Evolutionary conservation across 108 stramenopile species (phyloP), one percentile per base, ranked within the genome.

Genomic region (Nannochloropsis gaditana): DNA sequence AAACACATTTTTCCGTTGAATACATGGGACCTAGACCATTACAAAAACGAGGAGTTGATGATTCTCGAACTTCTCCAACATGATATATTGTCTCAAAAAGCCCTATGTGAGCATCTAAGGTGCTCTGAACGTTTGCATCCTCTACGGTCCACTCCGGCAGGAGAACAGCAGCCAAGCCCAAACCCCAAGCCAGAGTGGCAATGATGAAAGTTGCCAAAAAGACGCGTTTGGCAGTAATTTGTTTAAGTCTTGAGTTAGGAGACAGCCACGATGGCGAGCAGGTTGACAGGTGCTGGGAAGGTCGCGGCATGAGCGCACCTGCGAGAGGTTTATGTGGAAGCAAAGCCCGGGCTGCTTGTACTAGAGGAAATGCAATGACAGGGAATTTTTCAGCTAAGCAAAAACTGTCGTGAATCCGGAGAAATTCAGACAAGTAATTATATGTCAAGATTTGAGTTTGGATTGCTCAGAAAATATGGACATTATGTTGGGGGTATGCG

Each of bases 1-100:
- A n/a, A n/a, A 73, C 59, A n/a, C 59, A 73, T 6, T 73, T 73
- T 73, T 73, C 59, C 59, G 59, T 73, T n/a, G 59, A 73, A 73
- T 73, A 73, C 15, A 73, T 73, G 4, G 59, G 59, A 73, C 59
- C 59, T n/a, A 73, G 8, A 73, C 59, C 59, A 73, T 73, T 73
- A n/a, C 59, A 73, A n/a, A 73, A 73, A 2, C 59, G 59, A 73
- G n/a, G 59, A n/a, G 59, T 73, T 15, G 59, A 73, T 15, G 59
- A 73, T n/a, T 73, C 59, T n/a, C 59, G 59, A n/a, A 73, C 59
- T 73, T 73, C 59, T 6, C 59, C 59, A n/a, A 73, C 59, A n/a
- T 73, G 59, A n/a, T 73, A 73, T 15, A 73, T 73, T 15, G 59
- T 73, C 59, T 73, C 59, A n/a, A 73, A 73, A n/a, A 73, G 59